These are phyloP conservation scores for Podospora pseudoanserina DNA, from an alignment of 495 filamentous ascomycete genomes.

Conservation along the genomic window DNA sequence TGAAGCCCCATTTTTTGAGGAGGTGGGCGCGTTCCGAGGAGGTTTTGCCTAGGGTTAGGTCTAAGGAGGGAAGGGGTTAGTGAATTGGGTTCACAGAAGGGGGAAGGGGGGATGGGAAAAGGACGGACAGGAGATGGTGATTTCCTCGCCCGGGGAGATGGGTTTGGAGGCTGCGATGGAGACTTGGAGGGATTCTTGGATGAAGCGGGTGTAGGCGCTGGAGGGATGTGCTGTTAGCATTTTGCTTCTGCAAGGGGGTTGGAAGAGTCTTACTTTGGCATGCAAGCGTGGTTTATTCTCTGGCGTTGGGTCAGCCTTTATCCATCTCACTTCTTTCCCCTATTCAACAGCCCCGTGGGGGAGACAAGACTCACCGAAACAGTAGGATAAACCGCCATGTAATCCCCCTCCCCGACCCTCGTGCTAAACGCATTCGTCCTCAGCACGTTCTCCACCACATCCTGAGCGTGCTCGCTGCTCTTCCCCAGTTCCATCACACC, in stretches of 20 bases:
- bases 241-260: not conserved
- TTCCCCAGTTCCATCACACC: conserved; percentile 31
- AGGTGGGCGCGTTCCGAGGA: conserved; percentile 25
- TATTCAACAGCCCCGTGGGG: not conserved
- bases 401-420: conserved; percentile 26
- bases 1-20: conserved; percentile 38
- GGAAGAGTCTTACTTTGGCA: conserved; percentile 34
- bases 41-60: conserved; percentile 33
- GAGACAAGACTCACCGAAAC: conserved; percentile 30
- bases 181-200: conserved; percentile 30
- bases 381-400: conserved; percentile 38
- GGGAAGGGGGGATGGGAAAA: not conserved
- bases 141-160: conserved; percentile 39
- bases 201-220: conserved; percentile 39
- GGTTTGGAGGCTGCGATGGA: conserved; percentile 34
- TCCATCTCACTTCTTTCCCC: not conserved
- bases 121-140: conserved; percentile 40
- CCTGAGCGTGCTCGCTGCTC: conserved; percentile 30
- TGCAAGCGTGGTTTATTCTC: conserved; percentile 43
- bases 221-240: not conserved
- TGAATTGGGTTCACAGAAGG: not conserved
- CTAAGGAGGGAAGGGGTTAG: conserved; percentile 3
- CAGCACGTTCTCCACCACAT: conserved; percentile 40
- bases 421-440: conserved; percentile 41
- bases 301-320: conserved; percentile 2